Evolutionary conservation across 2,329 filamentous ascomycete species (phyloP), one percentile per base, ranked within the genome.

Genomic region (Beauveria asiatica): DNA sequence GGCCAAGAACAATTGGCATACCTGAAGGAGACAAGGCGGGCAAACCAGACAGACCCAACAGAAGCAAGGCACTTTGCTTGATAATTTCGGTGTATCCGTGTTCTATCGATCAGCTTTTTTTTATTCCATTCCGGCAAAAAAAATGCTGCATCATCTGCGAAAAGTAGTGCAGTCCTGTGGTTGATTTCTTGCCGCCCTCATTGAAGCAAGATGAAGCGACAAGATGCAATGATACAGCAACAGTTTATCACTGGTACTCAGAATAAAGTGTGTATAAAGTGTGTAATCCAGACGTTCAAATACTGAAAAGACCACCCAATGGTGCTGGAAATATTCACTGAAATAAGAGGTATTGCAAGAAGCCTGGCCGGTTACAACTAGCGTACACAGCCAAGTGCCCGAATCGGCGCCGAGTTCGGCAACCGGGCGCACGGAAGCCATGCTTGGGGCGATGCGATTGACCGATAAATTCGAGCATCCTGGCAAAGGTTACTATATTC

Each of bases 331-430:
- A 57, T 57, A 57, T 57, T 57, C 44, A 57, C 54, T 57, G 54
- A 23, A 57, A 57, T 57, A 57, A 57, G 54, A 8, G 42, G 10
- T 37, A 39, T 42, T 42, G 45, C n/a, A 51, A 54, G 52, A 63
- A 57, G 59, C 51, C 58, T 61, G 46, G 44, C 59, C 55, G 60
- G 53, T 16, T 39, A 3, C n/a, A n/a, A n/a, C 41, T 48, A 46
- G 54, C 27, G 44, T 16, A 25, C 17, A 39, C 6, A 39, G 37
- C 11, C n/a, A 30, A 10, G 51, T 4, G 44, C n/a, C 63, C 3
- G 64, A 60, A 9, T 67, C 66, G 66, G 66, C 63, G 64, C 66
- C 66, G 66, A 67, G 30, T 27, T 66, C 65, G 66, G 65, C 65
- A 62, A 62, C 23, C n/a, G 25, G 33, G 19, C 48, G 51, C 27